Base-by-base conservation (phyloP, 1,284 basidiomycete species). In the Ganoderma multipileum region DNA sequence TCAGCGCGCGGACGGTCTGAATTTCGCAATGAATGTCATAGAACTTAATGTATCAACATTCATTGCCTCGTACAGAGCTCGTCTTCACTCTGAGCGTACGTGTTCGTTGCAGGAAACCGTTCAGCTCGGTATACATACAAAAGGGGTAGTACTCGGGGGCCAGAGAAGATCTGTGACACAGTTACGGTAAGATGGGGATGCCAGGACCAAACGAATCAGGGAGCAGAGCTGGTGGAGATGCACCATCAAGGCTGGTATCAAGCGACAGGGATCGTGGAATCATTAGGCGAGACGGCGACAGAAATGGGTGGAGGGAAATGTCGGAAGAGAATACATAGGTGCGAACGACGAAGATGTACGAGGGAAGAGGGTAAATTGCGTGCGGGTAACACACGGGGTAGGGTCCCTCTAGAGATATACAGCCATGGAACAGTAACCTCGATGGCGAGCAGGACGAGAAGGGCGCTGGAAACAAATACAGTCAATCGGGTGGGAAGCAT, bases 1-100 rank as follows among this genome's bases (percentile, higher is more conserved):
- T 95, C 70, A 86, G 85, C 65, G 85, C 87, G 36, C 72, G 70
- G 62, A 69, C 68, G 58, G 54, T 60, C 16, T 69, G 26, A 52
- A 50, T n/a, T 52, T 14, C 38, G 38, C 2, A 39, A 39, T 39
- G 38, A 11, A 38, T 67, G 59, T 62, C 30, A 30, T 47, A 63
- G 54, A 55, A 42, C 9, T 16, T 69, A 52, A 67, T 64, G 47
- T n/a, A 70, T 44, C 20, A 61, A 61, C 52, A 39, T 68, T 8
- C 28, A 61, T 23, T 33, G 38, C 26, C n/a, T 57, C 36, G 23
- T 23, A 58, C 23, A 33, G 8, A 47, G 30, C 55, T 26, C 14
- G 8, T 28, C n/a, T 5, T 6, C 3, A 7, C 14, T 68, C 57
- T 68, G 57, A 70, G 65, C 64, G 47, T 47, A 55, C 33, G 58